Evolutionary conservation across 768 basidiomycete genomes (phyloP), one percentile per base, ranked within the genome.

Genomic region (Guyanaporus albipodus): DNA sequence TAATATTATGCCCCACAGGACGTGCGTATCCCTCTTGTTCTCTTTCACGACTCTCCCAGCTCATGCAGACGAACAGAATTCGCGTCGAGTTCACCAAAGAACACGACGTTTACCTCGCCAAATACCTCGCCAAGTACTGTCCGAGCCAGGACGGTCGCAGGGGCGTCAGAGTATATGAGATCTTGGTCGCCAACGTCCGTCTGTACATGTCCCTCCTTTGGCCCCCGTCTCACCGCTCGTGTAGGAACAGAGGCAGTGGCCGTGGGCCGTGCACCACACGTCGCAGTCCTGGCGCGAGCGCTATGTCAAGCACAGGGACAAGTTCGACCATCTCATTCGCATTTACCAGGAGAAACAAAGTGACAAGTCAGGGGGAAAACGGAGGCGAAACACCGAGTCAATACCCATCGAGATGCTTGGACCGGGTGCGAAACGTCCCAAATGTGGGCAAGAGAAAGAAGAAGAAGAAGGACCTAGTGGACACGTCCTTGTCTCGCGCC

Each of bases 211-310:
- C 12, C n/a, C 1, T 8, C 21, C 8, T 12, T 2, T n/a, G n/a
- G n/a, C n/a, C n/a, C n/a, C n/a, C n/a, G n/a, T n/a, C 18, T 27
- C 24, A 22, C 8, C 19, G 19, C 26, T 24, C 17, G 12, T 41
- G n/a, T 49, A 80, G 78, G 60, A 49, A 19, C 48, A 67, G 0
- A 53, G 56, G 0, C 63, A 59, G 49, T 83, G 80, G 79, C 62
- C 69, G 10, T 85, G 80, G 78, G 62, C 73, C n/a, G 50, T 39
- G 15, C 63, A 60, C 6, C 84, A 83, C 58, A 4, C 80, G 3
- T 78, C 72, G 77, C 70, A 71, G n/a, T 80, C 80, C 4, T 85
- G 84, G 84, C 74, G 80, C 19, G 73, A 79, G 37, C 71, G 75
- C n/a, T 85, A 85, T 53, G 67, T 58, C 49, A 78, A 70, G 50